Evolutionary conservation across 1,284 basidiomycete genomes (phyloP), one percentile per base, ranked within the genome.

Genomic region (Phellopilus nigrolimitatus): DNA sequence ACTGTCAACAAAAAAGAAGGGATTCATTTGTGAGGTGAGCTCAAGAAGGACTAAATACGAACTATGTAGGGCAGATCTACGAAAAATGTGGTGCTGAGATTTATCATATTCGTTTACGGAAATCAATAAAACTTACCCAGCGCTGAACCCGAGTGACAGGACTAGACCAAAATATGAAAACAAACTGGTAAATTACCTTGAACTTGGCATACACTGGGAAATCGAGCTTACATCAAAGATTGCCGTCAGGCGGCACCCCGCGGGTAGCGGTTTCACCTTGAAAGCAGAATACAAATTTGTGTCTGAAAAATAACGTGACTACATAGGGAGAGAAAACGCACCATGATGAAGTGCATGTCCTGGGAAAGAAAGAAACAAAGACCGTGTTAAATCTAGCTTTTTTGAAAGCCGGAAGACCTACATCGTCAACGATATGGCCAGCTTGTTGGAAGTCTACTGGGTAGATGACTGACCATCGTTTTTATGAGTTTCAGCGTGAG

Each of bases 221-320:
- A 7, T 25, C 40, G 36, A 25, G 64, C 83, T 62, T 60, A 83
- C 84, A 63, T 95, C 91, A 61, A 90, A 94, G 58, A 94, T 91
- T 22, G 89, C 84, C 4, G 92, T 95, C 38, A 95, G 70, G 37
- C 93, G 84, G 63, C 90, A 93, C 0, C 93, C 92, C 21, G 82
- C 65, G 24, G 91, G 91, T 2, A 95, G 75, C 12, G 82, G 76
- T 57, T 74, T 76, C 13, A 88, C 56, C 58, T 57, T 30, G 44
- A 44, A 25, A 45, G 31, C 22, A 52, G 31, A 19, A 49, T 9
- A 15, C 9, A 46, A 30, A 22, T 25, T 24, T 17, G n/a, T n/a
- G n/a, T n/a, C n/a, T n/a, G n/a, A n/a, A n/a, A n/a, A n/a, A n/a
- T n/a, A n/a, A n/a, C n/a, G n/a, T n/a, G n/a, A n/a, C 21, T 7